These are phyloP conservation scores for Pyrrhoderma noxium DNA, from an alignment of 1,284 basidiomycete species.

Conservation along the genomic window DNA sequence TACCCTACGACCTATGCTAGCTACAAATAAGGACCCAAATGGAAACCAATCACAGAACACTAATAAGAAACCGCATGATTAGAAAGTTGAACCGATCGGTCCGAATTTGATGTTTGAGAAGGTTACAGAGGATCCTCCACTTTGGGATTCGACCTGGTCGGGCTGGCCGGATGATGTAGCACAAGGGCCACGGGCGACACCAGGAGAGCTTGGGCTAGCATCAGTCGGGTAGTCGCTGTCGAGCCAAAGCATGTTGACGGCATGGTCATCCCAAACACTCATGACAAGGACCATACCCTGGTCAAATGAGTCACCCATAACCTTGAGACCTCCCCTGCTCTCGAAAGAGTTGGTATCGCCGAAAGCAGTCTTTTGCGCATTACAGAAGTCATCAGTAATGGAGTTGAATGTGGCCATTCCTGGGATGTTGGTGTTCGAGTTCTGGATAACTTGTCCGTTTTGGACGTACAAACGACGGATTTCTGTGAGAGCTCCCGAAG, in stretches of 20 bases:
- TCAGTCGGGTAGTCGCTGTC: conserved; percentile 32
- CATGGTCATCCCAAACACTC: conserved; percentile 32
- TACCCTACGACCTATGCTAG: too few relatives aligned
- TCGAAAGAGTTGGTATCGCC: conserved; percentile 32
- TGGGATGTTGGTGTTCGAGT: conserved; percentile 38
- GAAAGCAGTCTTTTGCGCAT: conserved; percentile 32
- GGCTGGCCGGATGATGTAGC: conserved; percentile 30
- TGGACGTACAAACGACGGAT: conserved; percentile 50
- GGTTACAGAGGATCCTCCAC: conserved; percentile 17
- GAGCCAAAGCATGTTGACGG: conserved; percentile 35
- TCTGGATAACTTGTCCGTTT: conserved; percentile 42
- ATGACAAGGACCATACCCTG: conserved; percentile 25
- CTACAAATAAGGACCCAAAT: too few relatives aligned
- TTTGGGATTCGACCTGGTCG: conserved; percentile 25
- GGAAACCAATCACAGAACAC: too few relatives aligned
- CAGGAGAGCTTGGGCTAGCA: conserved; percentile 26
- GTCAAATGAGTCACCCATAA: conserved; percentile 22
- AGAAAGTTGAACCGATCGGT: conserved; percentile 23
- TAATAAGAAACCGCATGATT: too few relatives aligned
- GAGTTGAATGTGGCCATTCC: conserved; percentile 33
- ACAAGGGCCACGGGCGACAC: conserved; percentile 33
- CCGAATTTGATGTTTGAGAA: conserved; percentile 27
- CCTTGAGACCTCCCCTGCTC: conserved; percentile 26
- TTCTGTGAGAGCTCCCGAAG: conserved; percentile 38
- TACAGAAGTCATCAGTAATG: conserved; percentile 34